Evolutionary conservation across 2,329 filamentous ascomycete genomes (phyloP).

Genomic region (Hypoxylon sp.): DNA sequence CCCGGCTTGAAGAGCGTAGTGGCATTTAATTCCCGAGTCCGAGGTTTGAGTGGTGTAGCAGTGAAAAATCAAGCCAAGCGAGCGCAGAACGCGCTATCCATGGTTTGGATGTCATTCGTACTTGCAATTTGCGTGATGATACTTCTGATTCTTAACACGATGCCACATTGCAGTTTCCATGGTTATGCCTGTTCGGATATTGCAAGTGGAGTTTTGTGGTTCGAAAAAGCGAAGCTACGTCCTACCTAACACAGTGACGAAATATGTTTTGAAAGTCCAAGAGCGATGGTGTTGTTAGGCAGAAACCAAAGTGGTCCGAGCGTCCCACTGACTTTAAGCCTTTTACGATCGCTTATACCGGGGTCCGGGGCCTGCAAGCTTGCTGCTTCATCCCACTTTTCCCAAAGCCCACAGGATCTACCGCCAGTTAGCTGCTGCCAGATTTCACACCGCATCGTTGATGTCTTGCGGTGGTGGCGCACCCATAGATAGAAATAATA

Average conservation of each 20-base stretch:
- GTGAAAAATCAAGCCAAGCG: constrained; percentile 16
- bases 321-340: neutral
- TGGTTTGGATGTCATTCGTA: constrained; percentile 22
- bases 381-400: constrained; percentile 39
- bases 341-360: constrained; percentile 20
- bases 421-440: constrained; percentile 45
- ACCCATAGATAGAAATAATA: constrained; percentile 26
- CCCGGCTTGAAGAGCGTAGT: constrained; percentile 15
- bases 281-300: constrained; percentile 10
- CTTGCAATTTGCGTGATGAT: constrained; percentile 3
- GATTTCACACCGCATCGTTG: constrained; percentile 45
- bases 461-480: constrained; percentile 34
- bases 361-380: constrained; percentile 23
- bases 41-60: constrained; percentile 1
- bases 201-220: constrained; percentile 3
- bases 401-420: constrained; percentile 37
- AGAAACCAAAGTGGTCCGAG: constrained; percentile 28
- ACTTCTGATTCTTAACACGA: neutral
- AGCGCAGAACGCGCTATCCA: constrained; percentile 25
- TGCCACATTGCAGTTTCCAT: constrained; percentile 7
- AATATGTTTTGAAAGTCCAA: constrained; percentile 1
- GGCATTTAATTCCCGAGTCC: constrained; percentile 14
- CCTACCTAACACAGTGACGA: constrained; percentile 10
- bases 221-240: constrained; percentile 18
- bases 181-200: constrained; percentile 3